phyloP scores from a whole-genome alignment of 192 early-diverging fungal species.

The Mortierella alpina region DNA sequence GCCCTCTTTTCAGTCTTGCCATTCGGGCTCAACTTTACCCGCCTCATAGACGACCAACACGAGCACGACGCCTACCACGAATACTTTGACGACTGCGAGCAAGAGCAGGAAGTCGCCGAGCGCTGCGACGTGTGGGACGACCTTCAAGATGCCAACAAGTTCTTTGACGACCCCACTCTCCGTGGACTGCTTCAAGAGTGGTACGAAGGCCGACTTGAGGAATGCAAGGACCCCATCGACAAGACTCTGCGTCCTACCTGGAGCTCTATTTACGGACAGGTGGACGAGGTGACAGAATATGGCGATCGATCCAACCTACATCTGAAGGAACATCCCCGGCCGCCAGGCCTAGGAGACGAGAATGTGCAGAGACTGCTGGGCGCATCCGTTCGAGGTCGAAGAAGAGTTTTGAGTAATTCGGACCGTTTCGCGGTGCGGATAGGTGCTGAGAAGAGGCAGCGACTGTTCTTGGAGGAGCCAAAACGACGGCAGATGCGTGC shows the following conservation, averaged over 20 bases:
- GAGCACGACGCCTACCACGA: conserved; percentile 21
- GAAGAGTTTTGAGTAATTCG: neutral
- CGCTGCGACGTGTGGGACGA: conserved; percentile 21
- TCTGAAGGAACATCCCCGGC: neutral
- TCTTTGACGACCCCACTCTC: conserved; percentile 38
- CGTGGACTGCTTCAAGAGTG: conserved; percentile 37
- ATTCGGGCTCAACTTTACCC: conserved; percentile 12
- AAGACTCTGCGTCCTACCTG: conserved; percentile 30
- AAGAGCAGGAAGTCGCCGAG: conserved; percentile 8
- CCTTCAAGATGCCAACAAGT: conserved; percentile 10
- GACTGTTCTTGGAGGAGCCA: too few species aligned
- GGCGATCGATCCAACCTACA: conserved; percentile 29
- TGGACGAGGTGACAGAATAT: conserved; percentile 21
- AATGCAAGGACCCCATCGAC: neutral
- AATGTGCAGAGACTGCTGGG: conserved; percentile 23
- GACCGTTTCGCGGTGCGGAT: too few species aligned
- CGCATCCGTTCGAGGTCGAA: conserved; percentile 8
- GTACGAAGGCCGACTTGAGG: conserved; percentile 2
- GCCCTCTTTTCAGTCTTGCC: conserved; percentile 15
- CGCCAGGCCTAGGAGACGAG: neutral
- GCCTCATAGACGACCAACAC: conserved; percentile 11
- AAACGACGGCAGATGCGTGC: too few species aligned
- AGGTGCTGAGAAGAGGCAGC: too few species aligned
- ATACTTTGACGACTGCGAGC: conserved; percentile 22
- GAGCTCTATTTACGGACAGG: conserved; percentile 30